Conservation (phyloP, 2,329 filamentous ascomycete species). For the Aschersonia sp. region DNA sequence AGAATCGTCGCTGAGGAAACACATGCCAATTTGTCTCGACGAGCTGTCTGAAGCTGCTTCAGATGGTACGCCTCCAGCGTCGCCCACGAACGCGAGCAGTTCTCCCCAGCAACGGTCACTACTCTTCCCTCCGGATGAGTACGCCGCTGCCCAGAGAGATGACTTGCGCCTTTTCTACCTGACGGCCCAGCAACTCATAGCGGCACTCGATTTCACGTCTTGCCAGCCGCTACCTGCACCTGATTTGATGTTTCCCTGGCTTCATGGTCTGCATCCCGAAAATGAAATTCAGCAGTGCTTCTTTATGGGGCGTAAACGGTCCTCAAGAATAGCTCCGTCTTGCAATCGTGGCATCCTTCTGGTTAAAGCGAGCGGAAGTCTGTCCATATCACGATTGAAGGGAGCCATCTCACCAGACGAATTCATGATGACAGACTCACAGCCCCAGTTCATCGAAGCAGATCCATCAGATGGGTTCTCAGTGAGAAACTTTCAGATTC, state of each 20-base stretch:
- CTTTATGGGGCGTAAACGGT: conserved; percentile 64
- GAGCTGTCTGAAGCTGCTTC: conserved; percentile 46
- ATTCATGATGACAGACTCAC: conserved; percentile 42
- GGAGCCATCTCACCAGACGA: conserved; percentile 76
- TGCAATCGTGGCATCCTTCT: conserved; percentile 72
- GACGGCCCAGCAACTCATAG: conserved; percentile 49
- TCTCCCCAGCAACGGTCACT: conserved; percentile 47
- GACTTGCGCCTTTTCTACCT: conserved; percentile 57
- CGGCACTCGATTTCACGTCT: conserved; percentile 62
- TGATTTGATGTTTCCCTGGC: conserved; percentile 84
- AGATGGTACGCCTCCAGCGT: conserved; percentile 49
- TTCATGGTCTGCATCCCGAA: conserved; percentile 79
- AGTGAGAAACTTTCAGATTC: conserved; percentile 94
- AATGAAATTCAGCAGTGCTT: conserved; percentile 85
- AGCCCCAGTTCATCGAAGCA: conserved; percentile 58
- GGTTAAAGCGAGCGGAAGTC: conserved; percentile 77
- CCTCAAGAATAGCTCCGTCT: conserved; percentile 50
- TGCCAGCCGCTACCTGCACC: conserved; percentile 73
- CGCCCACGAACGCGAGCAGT: conserved; percentile 42
- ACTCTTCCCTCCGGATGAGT: conserved; percentile 58
- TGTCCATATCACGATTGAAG: conserved; percentile 63
- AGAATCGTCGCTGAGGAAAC: conserved; percentile 65
- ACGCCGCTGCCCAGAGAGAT: conserved; percentile 34
- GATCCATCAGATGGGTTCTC: conserved; percentile 88
- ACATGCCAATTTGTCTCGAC: conserved; percentile 77